Percentiles rank a stretch among this genome's conserved stretches.
Evolutionary conservation across 257 asterid species (phyloP).

Genomic region (Oldenlandia corymbosa): DNA sequence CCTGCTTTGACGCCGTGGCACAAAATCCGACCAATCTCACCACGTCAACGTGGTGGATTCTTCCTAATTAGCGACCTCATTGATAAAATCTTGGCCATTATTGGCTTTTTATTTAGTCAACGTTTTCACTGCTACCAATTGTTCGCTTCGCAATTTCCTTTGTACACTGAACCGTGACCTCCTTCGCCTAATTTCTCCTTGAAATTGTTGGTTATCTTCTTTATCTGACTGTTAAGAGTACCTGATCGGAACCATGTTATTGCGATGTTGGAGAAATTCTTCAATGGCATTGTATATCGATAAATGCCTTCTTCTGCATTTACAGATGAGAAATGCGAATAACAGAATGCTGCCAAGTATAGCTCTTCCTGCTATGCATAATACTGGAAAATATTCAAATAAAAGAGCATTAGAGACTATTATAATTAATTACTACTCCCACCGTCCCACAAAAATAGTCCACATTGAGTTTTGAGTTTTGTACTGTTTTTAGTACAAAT

Average conservation of each 20-base stretch:
- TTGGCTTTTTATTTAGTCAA: slow-evolving; percentile 23
- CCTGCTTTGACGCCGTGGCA: background rate
- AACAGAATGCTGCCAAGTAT: too few relatives aligned
- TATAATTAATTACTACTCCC: too few relatives aligned
- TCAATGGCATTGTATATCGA: too few relatives aligned
- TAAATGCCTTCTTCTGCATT: background rate
- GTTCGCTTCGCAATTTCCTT: background rate
- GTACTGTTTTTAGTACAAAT: too few relatives aligned
- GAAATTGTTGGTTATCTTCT: background rate
- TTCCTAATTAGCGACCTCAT: slow-evolving; percentile 14
- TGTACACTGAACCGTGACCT: background rate
- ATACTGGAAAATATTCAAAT: too few relatives aligned
- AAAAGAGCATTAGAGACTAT: too few relatives aligned
- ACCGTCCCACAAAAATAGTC: too few relatives aligned
- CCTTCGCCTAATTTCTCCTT: background rate
- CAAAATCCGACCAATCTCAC: background rate
- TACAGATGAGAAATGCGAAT: too few relatives aligned
- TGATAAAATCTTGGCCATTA: slow-evolving; percentile 44
- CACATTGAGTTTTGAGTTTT: too few relatives aligned
- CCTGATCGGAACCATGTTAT: background rate
- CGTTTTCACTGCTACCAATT: background rate
- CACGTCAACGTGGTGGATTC: background rate
- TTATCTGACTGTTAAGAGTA: background rate
- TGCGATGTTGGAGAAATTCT: background rate
- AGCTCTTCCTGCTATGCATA: too few relatives aligned